Percentiles rank a stretch among this genome's conserved stretches.
phyloP scores from a whole-genome alignment of 768 basidiomycete species.

The Boletus patriciae region DNA sequence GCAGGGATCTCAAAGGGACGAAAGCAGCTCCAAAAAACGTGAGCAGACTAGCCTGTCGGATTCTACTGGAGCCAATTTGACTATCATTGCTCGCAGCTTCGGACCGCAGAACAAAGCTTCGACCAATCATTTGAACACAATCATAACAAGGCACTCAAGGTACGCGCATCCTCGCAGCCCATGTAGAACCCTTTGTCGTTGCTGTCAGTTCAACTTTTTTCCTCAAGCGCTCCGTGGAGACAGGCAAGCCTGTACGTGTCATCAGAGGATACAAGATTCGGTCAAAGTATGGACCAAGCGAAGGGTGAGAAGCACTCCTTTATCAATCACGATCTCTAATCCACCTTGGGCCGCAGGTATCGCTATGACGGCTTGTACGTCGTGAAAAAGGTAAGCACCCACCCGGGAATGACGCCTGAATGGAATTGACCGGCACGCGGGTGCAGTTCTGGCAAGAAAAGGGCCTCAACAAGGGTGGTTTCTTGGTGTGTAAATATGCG shows the following conservation, averaged over 20 bases:
- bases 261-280: constrained; percentile 71
- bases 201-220: not conserved
- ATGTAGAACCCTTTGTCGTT: not conserved
- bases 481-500: constrained; percentile 81
- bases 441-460: constrained; percentile 69
- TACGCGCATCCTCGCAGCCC: constrained; percentile 18
- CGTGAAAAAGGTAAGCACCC: constrained; percentile 60
- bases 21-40: constrained; percentile 83
- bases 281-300: constrained; percentile 72
- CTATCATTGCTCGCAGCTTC: constrained; percentile 57
- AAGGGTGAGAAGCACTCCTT: constrained; percentile 51
- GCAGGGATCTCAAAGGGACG: constrained; percentile 85
- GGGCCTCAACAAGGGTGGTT: constrained; percentile 68
- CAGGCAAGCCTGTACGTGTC: constrained; percentile 80
- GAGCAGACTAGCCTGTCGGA: constrained; percentile 19
- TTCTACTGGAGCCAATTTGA: not conserved
- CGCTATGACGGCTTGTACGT: constrained; percentile 88
- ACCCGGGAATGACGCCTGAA: not conserved
- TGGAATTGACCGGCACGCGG: not conserved
- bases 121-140: constrained; percentile 79
- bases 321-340: not conserved
- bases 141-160: constrained; percentile 70
- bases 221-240: constrained; percentile 69
- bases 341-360: constrained; percentile 48
- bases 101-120: constrained; percentile 83